Percentiles rank a stretch among this genome's conserved stretches.
Evolutionary conservation across 805 yeast species (phyloP).

Genomic region (Ogataea methanolica): DNA sequence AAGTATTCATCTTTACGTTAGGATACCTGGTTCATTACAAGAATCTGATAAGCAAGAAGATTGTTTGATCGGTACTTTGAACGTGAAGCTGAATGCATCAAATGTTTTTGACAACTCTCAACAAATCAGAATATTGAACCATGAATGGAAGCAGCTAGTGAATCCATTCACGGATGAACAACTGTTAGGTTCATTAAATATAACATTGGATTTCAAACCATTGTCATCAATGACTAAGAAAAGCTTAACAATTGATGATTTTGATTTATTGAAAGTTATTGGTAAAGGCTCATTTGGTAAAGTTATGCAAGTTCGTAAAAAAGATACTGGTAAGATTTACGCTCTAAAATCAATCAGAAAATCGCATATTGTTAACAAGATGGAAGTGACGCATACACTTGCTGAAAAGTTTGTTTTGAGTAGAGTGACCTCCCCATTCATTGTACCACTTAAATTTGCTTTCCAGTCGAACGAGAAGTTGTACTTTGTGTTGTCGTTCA

Average conservation of each 20-base stretch:
- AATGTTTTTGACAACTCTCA: slow-evolving; percentile 30
- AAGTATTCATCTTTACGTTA: slow-evolving; percentile 71
- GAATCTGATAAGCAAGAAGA: slow-evolving; percentile 46
- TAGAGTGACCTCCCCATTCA: slow-evolving; percentile 88
- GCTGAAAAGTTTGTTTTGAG: slow-evolving; percentile 96
- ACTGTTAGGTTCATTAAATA: slow-evolving; percentile 36
- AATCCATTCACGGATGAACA: slow-evolving; percentile 30
- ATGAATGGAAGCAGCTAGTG: slow-evolving; percentile 42
- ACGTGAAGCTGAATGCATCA: slow-evolving; percentile 43
- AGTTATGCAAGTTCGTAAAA: slow-evolving; percentile 97
- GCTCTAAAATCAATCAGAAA: slow-evolving; percentile 93
- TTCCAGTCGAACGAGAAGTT: slow-evolving; percentile 97
- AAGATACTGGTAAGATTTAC: slow-evolving; percentile 90
- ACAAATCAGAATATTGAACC: slow-evolving; percentile 57
- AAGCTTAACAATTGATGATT: slow-evolving; percentile 82
- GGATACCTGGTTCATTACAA: slow-evolving; percentile 63
- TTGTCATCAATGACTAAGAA: slow-evolving; percentile 38
- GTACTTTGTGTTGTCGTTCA: slow-evolving; percentile 84
- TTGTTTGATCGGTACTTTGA: slow-evolving; percentile 69
- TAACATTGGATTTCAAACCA: slow-evolving; percentile 31
- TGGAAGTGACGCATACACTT: slow-evolving; percentile 93
- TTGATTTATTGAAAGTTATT: slow-evolving; percentile 87
- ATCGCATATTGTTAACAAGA: slow-evolving; percentile 87
- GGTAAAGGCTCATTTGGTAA: slow-evolving; percentile 99
- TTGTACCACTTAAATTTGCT: slow-evolving; percentile 92